Evolutionary conservation across 805 yeast species (phyloP), one percentile per base, ranked within the genome.

Genomic region (Kurtzmaniella fragi): DNA sequence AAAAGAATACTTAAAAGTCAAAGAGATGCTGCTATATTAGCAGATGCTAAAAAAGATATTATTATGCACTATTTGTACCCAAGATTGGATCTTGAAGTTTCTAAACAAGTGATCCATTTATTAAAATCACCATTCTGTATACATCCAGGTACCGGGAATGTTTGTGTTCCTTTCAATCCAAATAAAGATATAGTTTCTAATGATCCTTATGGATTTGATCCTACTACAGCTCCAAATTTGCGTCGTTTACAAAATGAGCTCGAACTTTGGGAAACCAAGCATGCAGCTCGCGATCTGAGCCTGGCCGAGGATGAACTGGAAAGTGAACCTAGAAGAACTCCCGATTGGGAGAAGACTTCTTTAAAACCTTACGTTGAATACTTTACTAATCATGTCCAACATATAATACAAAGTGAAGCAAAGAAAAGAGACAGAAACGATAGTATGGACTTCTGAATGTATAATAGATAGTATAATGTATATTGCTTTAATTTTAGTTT

Each of bases 81-180:
- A 32, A 75, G 96, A 52, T 71, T 93, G 44, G 99, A 93, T 75
- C 80, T 85, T 35, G 95, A 90, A 60, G 99, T 93, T 28, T 84
- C 98, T 6, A 76, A 82, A 48, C 93, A 85, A 57, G 71, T 90
- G 53, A 87, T 82, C 63, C 99, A 93, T 68, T 80, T 93, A 62
- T 74, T 93, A 51, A 93, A 93, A 57, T 85, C 97, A 1, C 99
- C 99, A 13, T 93, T 93, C 59, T 91, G 98, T 67, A 81, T 93
- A 32, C 99, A 93, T 59, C 99, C 99, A 2, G 82, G 88, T 2
- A 93, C 99, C 0, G 96, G 96, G 6, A 84, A 86, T 52, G 85
- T 93, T 3, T 93, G 98, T 76, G 96, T 93, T 6, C 96, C 98
- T 0, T 83, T 78, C 46, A 79, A 77, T 49, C 80, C 82, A 1